Evolutionary conservation across 2,329 filamentous ascomycete genomes (phyloP).

Genomic region (Claviceps sp.): DNA sequence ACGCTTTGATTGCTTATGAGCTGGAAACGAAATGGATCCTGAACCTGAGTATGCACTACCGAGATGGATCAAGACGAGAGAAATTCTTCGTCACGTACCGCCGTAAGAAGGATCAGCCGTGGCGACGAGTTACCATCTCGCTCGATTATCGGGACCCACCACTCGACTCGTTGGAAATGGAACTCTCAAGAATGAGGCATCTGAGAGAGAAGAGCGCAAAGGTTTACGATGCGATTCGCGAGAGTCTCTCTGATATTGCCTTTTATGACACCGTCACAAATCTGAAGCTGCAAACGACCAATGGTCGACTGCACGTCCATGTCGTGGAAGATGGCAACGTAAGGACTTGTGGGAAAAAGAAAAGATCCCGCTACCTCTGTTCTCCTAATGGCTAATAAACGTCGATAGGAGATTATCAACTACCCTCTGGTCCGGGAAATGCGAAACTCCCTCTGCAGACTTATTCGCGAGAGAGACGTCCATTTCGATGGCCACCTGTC

Average conservation of each 20-base stretch:
- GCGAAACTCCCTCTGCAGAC: constrained; percentile 54
- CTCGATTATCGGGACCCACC: constrained; percentile 79
- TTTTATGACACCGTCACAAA: constrained; percentile 96
- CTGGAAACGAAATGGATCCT: constrained; percentile 86
- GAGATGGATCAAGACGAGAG: constrained; percentile 81
- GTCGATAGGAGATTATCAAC: constrained; percentile 61
- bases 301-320: constrained; percentile 83
- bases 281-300: constrained; percentile 78
- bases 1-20: constrained; percentile 60
- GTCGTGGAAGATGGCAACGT: constrained; percentile 91
- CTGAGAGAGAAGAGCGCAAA: constrained; percentile 86
- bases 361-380: neutral
- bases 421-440: constrained; percentile 66
- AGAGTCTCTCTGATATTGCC: constrained; percentile 83
- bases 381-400: constrained; percentile 6
- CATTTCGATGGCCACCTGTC: constrained; percentile 87
- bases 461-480: constrained; percentile 59
- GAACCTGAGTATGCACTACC: constrained; percentile 96
- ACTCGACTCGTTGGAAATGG: constrained; percentile 70
- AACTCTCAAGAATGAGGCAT: constrained; percentile 62
- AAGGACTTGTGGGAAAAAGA: constrained; percentile 11
- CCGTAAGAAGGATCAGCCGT: constrained; percentile 62
- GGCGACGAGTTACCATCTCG: constrained; percentile 84
- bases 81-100: constrained; percentile 98
- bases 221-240: constrained; percentile 89